These are phyloP conservation scores for Schoenoplectus triqueter DNA, from an alignment of 202 grass and related monocot species.

Conservation along the genomic window DNA sequence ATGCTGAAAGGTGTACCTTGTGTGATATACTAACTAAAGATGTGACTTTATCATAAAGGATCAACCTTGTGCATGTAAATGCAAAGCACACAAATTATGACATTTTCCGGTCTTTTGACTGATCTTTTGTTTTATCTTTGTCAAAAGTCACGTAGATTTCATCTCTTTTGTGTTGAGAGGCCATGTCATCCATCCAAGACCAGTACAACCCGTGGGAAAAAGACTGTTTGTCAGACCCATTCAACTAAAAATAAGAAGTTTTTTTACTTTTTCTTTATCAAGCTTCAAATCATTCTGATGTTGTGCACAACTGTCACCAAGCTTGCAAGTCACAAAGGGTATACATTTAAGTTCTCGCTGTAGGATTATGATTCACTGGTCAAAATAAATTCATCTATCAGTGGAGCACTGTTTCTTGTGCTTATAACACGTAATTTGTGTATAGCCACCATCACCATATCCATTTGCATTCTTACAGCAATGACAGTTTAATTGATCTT, in stretches of 20 bases:
- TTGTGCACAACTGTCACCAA: slow-evolving; percentile 11
- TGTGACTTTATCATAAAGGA: not conserved
- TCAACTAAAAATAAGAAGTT: not conserved
- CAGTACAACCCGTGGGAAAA: not conserved
- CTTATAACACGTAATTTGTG: not conserved
- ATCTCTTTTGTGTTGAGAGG: not conserved
- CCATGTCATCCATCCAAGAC: not conserved
- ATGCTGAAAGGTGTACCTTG: not conserved
- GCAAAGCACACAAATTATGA: not conserved
- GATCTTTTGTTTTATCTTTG: not conserved
- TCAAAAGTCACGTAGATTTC: not conserved
- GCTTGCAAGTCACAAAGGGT: not conserved
- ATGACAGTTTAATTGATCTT: not conserved
- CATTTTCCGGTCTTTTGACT: slow-evolving; percentile 19
- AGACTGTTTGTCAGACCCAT: not conserved
- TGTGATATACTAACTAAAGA: not conserved
- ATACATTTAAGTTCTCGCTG: not conserved
- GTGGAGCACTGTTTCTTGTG: not conserved
- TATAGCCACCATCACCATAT: not conserved
- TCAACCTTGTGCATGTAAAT: not conserved
- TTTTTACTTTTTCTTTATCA: not conserved
- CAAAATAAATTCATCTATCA: not conserved
- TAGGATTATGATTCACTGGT: not conserved
- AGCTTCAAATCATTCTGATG: not conserved
- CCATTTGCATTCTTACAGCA: not conserved